A percentile compares a stretch with the other conserved stretches of the same genome.
Conservation (phyloP, 169 alveolate species). For the Cryptosporidium parvum region DNA sequence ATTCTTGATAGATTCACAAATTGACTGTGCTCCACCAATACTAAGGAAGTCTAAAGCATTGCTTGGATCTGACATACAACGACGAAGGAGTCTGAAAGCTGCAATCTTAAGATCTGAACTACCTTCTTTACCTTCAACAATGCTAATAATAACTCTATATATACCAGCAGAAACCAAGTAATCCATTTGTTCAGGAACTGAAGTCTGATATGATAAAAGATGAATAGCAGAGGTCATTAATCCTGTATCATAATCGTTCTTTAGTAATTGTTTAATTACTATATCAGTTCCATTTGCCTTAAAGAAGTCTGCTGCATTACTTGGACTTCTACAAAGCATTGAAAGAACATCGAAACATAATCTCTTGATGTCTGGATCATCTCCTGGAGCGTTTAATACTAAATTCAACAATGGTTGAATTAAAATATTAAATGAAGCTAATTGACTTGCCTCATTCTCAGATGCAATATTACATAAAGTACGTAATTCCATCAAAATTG, state of each 20-base stretch:
- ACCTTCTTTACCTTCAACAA: constrained; percentile 77
- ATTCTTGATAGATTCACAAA: constrained; percentile 84
- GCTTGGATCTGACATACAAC: constrained; percentile 86
- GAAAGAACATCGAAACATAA: constrained; percentile 87
- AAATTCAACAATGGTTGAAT: constrained; percentile 82
- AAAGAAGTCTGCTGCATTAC: constrained; percentile 84
- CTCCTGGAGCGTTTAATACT: constrained; percentile 84
- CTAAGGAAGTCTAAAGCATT: constrained; percentile 90
- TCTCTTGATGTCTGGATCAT: constrained; percentile 85
- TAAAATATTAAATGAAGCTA: constrained; percentile 87
- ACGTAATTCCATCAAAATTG: constrained; percentile 84
- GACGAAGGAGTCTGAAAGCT: constrained; percentile 88
- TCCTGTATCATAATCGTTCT: constrained; percentile 87
- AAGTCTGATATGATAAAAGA: constrained; percentile 86
- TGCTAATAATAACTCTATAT: constrained; percentile 85
- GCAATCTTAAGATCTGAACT: constrained; percentile 88
- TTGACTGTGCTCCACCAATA: constrained; percentile 88
- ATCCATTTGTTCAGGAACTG: constrained; percentile 83
- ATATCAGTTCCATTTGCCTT: constrained; percentile 86
- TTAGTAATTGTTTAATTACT: constrained; percentile 83
- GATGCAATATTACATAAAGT: constrained; percentile 89
- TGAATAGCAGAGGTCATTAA: constrained; percentile 87
- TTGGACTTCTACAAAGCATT: constrained; percentile 86
- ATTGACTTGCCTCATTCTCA: constrained; percentile 89
- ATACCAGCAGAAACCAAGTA: constrained; percentile 87